Base-by-base conservation (phyloP, 345 rosid genomes). In the Combretum micranthum region DNA sequence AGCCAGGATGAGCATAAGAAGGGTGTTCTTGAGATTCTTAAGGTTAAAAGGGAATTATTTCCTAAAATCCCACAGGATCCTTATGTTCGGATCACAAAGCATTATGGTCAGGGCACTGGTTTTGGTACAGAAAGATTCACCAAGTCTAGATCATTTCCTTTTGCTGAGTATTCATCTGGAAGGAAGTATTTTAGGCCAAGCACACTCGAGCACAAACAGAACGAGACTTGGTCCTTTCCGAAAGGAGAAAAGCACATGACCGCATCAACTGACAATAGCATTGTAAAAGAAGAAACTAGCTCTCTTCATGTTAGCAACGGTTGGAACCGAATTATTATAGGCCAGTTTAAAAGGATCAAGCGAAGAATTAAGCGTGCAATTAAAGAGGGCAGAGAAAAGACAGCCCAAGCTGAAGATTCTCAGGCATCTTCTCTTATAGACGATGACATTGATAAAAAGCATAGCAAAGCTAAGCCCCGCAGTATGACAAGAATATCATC, bases 141-240 rank as follows among this genome's bases (percentile, higher is more conserved):
- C 15, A 89, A 80, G 68, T 87, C 97, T 53, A 87, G 80, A n/a
- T 89, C 97, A 44, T 93, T 86, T 85, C 97, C 99, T 4, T 44
- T 75, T 13, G 49, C 79, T 21, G 69, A 68, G 5, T 32, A 32
- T 51, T 65, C 68, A 43, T 72, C 81, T 3, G 60, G 66, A 37
- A 26, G 18, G 17, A 60, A 64, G 50, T 50, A 42, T 58, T 66
- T 61, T 17, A 66, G 57, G 66, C 82, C 87, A 13, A 78, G 75
- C 68, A 82, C 76, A 25, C 80, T 93, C 32, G 78, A 85, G 52
- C 83, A 85, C 70, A 93, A 93, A 81, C 77, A 65, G 71, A 74
- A 57, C 20, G 99, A 93, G 68, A 59, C 66, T 63, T 87, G 96
- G 99, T 75, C 75, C 54, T 69, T 61, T 56, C 76, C 64, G 1